Base-by-base conservation (phyloP, 345 rosid species). In the Citrus maxima region DNA sequence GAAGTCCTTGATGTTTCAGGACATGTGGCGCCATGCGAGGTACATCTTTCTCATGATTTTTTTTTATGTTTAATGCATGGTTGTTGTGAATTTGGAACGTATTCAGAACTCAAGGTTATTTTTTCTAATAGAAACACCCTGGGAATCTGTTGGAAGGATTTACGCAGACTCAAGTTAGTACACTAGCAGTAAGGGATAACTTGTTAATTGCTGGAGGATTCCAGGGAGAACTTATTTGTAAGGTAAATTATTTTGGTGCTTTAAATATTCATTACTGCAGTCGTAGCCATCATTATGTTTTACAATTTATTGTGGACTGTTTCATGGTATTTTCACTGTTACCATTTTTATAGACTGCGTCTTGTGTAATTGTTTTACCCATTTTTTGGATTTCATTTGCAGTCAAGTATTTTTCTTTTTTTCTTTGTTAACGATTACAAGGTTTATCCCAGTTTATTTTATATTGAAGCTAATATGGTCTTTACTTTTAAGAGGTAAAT, bases 211-310 rank as follows among this genome's bases (percentile, higher is more conserved):
- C 90, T 66, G 92, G 92, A 72, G 92, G 92, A 60, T 87, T 87
- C 73, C 92, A 89, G 79, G 90, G 92, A 56, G 92, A 89, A 78
- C 86, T 87, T 76, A 89, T 89, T 58, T 87, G 89, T 72, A 87
- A 89, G 88, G 90, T 86, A 82, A 72, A 24, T 37, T 35, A 59
- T 51, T 51, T 65, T 22, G 24, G 40, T 76, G 40, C 58, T 32
- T 76, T 9, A 51, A 16, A 18, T 34, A 64, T 67, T 67, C 49
- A 35, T 54, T 34, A 27, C 34, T 9, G 61, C 38, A 30, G 46
- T 5, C 56, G 16, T 21, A 21, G 35, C 60, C 38, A 61, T 58
- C 68, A 16, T 25, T 28, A 4, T 40, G 40, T 42, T 18, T 27
- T 60, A 73, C 51, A 55, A 7, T 72, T 72, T 55, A 22, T 22